These are phyloP conservation scores for Phascolomyces articulosus DNA, from an alignment of 371 early-diverging fungal species.

Conservation along the genomic window DNA sequence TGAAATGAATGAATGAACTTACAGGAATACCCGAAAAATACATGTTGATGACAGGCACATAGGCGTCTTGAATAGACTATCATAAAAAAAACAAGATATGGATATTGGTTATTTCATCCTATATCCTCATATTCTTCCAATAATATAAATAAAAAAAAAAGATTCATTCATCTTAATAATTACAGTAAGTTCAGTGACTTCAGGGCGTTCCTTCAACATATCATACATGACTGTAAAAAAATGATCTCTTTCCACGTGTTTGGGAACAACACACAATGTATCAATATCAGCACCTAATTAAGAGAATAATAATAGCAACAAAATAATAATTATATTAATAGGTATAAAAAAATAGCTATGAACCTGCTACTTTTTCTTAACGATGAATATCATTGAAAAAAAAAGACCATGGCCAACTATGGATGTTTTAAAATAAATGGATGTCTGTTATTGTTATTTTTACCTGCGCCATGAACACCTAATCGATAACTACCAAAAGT, in stretches of 20 bases:
- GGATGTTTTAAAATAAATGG: no score
- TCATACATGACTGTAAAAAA: conserved; percentile 95
- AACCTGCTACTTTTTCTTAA: no score
- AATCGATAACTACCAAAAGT: conserved; percentile 99
- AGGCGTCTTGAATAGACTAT: conserved; percentile 88
- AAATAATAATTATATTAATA: no score
- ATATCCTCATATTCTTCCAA: no score
- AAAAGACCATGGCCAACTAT: no score
- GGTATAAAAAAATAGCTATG: no score
- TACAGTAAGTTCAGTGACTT: conserved; percentile 91
- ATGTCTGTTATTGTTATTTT: neutral
- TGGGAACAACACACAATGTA: conserved; percentile 97
- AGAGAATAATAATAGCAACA: neutral
- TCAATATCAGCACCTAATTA: conserved; percentile 98
- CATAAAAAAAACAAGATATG: neutral
- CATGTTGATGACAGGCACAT: conserved; percentile 98
- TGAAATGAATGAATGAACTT: conserved; percentile 16
- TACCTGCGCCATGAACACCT: conserved; percentile 96
- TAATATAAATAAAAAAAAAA: no score
- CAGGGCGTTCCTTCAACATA: conserved; percentile 78
- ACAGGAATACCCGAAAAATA: conserved; percentile 90
- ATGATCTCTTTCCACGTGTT: conserved; percentile 92
- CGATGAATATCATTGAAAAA: no score
- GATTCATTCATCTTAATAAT: no score
- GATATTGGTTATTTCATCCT: no score